Evolutionary conservation across 2,329 filamentous ascomycete genomes (phyloP), one percentile per base, ranked within the genome.

Genomic region (Talaromyces sp.): DNA sequence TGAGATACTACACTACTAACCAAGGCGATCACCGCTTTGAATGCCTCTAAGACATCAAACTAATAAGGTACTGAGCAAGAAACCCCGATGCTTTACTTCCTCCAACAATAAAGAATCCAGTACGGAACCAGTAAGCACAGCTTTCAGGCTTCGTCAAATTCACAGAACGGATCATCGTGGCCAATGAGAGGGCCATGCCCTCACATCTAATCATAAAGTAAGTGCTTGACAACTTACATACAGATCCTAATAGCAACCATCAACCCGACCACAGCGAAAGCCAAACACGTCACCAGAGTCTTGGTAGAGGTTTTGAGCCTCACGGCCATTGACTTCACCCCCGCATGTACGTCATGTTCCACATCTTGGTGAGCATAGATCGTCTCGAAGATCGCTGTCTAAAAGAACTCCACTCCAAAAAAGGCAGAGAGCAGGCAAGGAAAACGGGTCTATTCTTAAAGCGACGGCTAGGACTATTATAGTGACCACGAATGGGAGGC

Each of bases 401-500:
- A 45, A 20, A 45, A 14, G 11, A 40, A 10, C 37, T 20, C 16
- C 16, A 9, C 35, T n/a, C n/a, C 13, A 36, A 13, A 36, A 8
- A 36, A n/a, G 17, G 17, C 10, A 11, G 11, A 36, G 8, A n/a
- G 33, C 17, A n/a, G 33, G 14, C 33, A n/a, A n/a, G 13, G 33
- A 17, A n/a, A n/a, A 7, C 17, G 10, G 3, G 33, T 11, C n/a
- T 8, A n/a, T 7, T 16, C n/a, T 16, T 16, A 36, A 7, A 36
- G 11, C 8, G 33, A 17, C 11, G 10, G 33, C 33, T 8, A 7
- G 8, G 8, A 36, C 33, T 7, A 36, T 36, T 13, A 36, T 36
- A n/a, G 33, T 16, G 17, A 36, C 7, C 8, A 16, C 33, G 14
- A 36, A 36, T n/a, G 33, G 33, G 7, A 36, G 14, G 8, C 91